phyloP scores from a whole-genome alignment of 2,329 filamentous ascomycete species.

The Fusarium sp. region DNA sequence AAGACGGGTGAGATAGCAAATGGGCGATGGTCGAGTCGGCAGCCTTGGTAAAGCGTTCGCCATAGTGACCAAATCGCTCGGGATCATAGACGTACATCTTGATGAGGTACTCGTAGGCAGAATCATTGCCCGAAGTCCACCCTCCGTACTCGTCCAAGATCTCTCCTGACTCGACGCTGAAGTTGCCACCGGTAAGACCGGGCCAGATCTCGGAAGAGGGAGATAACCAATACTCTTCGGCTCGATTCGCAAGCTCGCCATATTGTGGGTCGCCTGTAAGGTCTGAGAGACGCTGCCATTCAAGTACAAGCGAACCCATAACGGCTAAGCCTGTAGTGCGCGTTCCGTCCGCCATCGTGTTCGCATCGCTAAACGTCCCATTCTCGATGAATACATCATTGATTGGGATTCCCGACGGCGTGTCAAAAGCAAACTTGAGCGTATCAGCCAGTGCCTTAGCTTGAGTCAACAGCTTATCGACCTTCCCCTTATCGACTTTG shows the following conservation, averaged over 20 bases:
- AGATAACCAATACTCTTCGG: constrained; percentile 19
- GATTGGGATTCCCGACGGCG: constrained; percentile 6
- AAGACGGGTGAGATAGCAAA: constrained; percentile 71
- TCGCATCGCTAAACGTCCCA: background rate
- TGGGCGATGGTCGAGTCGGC: constrained; percentile 57
- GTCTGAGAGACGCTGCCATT: constrained; percentile 28
- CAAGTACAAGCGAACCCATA: constrained; percentile 24
- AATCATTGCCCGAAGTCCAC: constrained; percentile 74
- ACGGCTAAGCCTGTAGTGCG: constrained; percentile 1
- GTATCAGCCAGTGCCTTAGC: constrained; percentile 75
- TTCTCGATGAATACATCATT: constrained; percentile 21
- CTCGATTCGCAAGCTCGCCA: constrained; percentile 7
- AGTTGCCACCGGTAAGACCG: constrained; percentile 20
- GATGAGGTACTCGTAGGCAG: constrained; percentile 72
- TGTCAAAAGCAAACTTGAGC: constrained; percentile 24
- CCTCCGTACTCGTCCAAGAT: constrained; percentile 48
- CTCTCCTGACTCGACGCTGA: constrained; percentile 46
- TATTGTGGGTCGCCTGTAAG: constrained; percentile 21
- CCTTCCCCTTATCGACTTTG: constrained; percentile 61
- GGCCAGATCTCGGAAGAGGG: constrained; percentile 27
- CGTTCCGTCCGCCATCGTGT: background rate
- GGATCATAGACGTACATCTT: constrained; percentile 78
- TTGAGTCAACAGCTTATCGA: constrained; percentile 65
- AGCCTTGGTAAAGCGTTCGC: constrained; percentile 63
- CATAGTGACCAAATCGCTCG: constrained; percentile 57